phyloP scores from a whole-genome alignment of 1,284 basidiomycete genomes.

The Puccinia triticina region DNA sequence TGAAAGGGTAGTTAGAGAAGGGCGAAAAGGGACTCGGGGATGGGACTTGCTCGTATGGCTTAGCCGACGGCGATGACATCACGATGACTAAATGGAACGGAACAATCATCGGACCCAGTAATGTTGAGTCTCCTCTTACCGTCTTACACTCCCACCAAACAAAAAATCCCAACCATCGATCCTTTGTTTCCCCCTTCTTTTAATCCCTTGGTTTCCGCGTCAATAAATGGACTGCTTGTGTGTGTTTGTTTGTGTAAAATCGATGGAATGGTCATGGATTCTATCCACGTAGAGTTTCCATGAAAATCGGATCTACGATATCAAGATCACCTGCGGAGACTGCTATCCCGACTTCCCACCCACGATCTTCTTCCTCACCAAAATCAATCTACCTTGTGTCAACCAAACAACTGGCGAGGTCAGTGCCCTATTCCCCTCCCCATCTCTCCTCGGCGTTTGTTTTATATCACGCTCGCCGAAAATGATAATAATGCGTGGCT shows the following conservation, averaged over 20 bases:
- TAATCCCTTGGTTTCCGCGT: constrained; percentile 34
- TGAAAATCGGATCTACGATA: constrained; percentile 96
- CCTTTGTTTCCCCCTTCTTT: not conserved
- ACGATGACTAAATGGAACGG: constrained; percentile 99
- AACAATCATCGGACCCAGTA: constrained; percentile 96
- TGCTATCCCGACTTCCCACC: constrained; percentile 81
- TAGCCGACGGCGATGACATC: constrained; percentile 88
- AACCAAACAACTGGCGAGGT: constrained; percentile 57
- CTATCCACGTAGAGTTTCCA: constrained; percentile 74
- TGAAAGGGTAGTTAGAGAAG: constrained; percentile 80
- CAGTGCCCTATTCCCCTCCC: not conserved
- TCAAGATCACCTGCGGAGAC: constrained; percentile 84
- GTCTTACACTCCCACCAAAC: not conserved
- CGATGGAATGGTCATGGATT: not conserved
- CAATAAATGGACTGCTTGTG: not conserved
- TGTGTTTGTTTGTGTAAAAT: not conserved
- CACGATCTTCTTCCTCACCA: constrained; percentile 79
- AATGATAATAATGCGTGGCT: not conserved
- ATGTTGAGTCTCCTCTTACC: constrained; percentile 67
- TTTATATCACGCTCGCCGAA: not conserved
- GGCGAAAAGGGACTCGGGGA: constrained; percentile 99
- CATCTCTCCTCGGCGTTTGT: not conserved
- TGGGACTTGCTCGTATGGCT: constrained; percentile 92
- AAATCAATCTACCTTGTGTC: constrained; percentile 95
- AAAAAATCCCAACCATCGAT: constrained; percentile 13